Evolutionary conservation across 306 rosid species (phyloP).

Genomic region (Herpetospermum pedunculosum): DNA sequence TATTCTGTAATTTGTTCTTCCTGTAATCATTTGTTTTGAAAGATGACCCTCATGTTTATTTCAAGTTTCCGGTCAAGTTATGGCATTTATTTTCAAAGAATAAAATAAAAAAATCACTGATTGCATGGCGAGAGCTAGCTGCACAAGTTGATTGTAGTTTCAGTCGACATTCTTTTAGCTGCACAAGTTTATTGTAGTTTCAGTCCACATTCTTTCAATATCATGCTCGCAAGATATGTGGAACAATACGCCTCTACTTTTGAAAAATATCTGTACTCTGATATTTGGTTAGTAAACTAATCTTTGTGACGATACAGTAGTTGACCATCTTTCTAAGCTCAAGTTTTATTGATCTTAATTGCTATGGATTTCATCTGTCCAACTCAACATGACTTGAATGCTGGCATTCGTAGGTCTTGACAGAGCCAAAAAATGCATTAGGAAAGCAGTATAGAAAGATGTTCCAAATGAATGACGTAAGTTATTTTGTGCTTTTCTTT

Average conservation of each 20-base stretch:
- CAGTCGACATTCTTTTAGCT: neutral
- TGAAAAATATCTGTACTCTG: neutral
- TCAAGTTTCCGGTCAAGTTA: neutral
- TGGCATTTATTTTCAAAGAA: neutral
- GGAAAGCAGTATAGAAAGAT: slow-evolving; percentile 95
- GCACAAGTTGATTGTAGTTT: neutral
- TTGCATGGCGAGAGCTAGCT: neutral
- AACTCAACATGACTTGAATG: slow-evolving; percentile 9
- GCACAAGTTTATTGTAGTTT: neutral
- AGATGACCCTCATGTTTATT: neutral
- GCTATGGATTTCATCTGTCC: neutral
- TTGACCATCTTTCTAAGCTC: neutral
- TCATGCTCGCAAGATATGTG: neutral
- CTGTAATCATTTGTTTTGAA: neutral
- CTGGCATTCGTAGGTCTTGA: slow-evolving; percentile 51
- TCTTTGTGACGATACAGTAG: neutral
- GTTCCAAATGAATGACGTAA: slow-evolving; percentile 91
- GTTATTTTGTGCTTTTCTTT: slow-evolving; percentile 9
- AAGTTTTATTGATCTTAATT: neutral
- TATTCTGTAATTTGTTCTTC: slow-evolving; percentile 2
- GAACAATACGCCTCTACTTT: neutral
- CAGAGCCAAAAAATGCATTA: slow-evolving; percentile 89
- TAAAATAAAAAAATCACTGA: neutral
- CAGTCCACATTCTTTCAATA: neutral
- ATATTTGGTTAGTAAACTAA: neutral